Percentiles rank a stretch among this genome's conserved stretches.
phyloP scores from a whole-genome alignment of 1,284 basidiomycete species.

The Cryptococcus amylolentus region DNA sequence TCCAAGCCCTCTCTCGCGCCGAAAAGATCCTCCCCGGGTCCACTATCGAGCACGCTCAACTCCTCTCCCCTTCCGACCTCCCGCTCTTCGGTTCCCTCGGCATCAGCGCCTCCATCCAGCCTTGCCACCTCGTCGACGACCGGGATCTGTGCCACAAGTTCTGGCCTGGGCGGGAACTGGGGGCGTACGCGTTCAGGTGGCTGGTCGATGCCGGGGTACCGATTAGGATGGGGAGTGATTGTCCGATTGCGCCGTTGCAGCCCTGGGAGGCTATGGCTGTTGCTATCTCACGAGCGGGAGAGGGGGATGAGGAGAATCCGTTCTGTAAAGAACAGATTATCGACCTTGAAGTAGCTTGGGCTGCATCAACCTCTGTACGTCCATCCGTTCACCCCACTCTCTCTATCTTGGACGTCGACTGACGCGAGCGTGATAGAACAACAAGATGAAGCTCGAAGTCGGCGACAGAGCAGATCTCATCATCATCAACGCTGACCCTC shows the following conservation, averaged over 20 bases:
- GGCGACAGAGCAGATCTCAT: constrained; percentile 36
- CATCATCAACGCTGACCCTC: constrained; percentile 27
- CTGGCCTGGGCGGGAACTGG: constrained; percentile 36
- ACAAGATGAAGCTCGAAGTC: constrained; percentile 13
- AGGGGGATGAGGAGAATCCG: constrained; percentile 4
- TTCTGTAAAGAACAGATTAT: constrained; percentile 25
- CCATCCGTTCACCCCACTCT: neutral
- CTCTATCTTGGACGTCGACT: neutral
- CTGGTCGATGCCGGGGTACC: constrained; percentile 32
- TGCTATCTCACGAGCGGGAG: constrained; percentile 20
- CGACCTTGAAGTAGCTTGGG: constrained; percentile 21
- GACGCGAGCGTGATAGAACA: constrained; percentile 8
- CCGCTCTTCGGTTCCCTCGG: constrained; percentile 28
- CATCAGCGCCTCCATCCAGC: constrained; percentile 40
- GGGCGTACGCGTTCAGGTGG: constrained; percentile 35
- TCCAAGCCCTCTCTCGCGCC: constrained; percentile 22
- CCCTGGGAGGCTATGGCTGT: constrained; percentile 44
- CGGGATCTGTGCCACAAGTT: constrained; percentile 31
- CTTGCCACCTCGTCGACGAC: constrained; percentile 43
- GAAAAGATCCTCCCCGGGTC: constrained; percentile 22
- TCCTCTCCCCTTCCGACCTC: constrained; percentile 32
- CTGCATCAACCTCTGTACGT: constrained; percentile 20
- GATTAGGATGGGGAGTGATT: constrained; percentile 38
- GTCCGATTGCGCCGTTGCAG: constrained; percentile 36
- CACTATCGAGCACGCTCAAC: constrained; percentile 45